phyloP scores from a whole-genome alignment of 1,284 basidiomycete species.

The Ceratobasidium sp. region DNA sequence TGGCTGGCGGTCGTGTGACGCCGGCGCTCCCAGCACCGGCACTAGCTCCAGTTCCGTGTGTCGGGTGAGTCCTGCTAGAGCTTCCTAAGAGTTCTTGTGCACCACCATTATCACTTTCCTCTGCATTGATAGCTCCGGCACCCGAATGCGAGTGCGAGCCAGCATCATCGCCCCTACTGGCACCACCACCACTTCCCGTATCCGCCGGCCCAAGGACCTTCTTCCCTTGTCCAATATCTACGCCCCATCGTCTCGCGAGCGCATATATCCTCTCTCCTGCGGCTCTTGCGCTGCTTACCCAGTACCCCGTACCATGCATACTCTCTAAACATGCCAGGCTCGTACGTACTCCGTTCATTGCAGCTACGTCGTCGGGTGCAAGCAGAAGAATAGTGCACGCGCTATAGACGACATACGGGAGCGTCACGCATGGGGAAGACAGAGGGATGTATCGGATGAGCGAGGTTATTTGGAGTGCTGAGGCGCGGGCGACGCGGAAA shows the following conservation, averaged over 20 bases:
- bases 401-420: slow-evolving; percentile 35
- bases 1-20: too few species aligned
- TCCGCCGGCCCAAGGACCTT: not conserved
- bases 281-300: slow-evolving; percentile 23
- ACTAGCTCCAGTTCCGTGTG: too few species aligned
- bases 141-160: not conserved
- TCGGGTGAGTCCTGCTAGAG: too few species aligned
- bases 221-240: not conserved
- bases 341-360: slow-evolving; percentile 28
- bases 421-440: slow-evolving; percentile 33
- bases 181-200: not conserved
- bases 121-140: too few species aligned
- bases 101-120: too few species aligned
- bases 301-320: slow-evolving; percentile 36
- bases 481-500: slow-evolving; percentile 39
- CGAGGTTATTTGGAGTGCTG: slow-evolving; percentile 28
- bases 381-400: slow-evolving; percentile 31
- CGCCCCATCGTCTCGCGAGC: slow-evolving; percentile 27
- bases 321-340: slow-evolving; percentile 13
- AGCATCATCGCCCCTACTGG: not conserved
- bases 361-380: slow-evolving; percentile 23
- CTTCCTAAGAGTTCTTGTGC: too few species aligned
- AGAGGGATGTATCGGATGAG: slow-evolving; percentile 36
- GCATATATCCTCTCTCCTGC: slow-evolving; percentile 20
- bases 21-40: too few species aligned